Evolutionary conservation across 179 eudicot genomes (phyloP), one percentile per base, ranked within the genome.

Genomic region (Sideroxylon spinosum): DNA sequence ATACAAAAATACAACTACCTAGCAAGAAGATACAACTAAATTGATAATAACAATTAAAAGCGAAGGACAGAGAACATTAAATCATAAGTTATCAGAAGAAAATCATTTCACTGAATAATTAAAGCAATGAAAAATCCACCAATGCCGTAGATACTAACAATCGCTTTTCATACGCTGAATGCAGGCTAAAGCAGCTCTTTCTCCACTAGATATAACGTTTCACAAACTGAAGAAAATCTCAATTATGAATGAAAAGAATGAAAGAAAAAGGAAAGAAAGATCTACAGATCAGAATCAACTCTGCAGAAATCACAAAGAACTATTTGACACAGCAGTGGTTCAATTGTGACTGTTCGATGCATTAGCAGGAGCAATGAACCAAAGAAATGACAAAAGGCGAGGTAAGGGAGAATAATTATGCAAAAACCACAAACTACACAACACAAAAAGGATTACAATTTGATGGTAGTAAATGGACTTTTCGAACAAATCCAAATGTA

Each of bases 1-100:
- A 22, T 46, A 12, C 8, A 22, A 48, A 62, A 62, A 10, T 19
- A 76, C 10, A 22, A 68, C 17, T 64, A 69, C 44, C 53, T 26
- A 62, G 20, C 25, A 73, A 73, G 66, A 44, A 74, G 46, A 50
- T 53, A 74, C 63, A 53, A 53, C 10, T 17, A 65, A 50, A 55
- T 26, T 67, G 50, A 20, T 20, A 52, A 76, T 28, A 66, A 29
- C 32, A 65, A 19, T 11, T 6, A 65, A 28, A 50, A 76, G n/a
- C 44, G 12, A 60, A 74, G 37, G 20, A 10, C 7, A 32, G 3
- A 25, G 23, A 11, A 60, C 25, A 72, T 0, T 11, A 8, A 19
- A 25, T 53, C 10, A 53, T 23, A 72, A 14, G 17, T 23, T 73
- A 13, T n/a, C 16, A 6, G 0, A 19, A 46, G 52, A 29, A 56